Evolutionary conservation across 139 green algal genomes (phyloP).

Genomic region (Auxenochlorella protothecoides): DNA sequence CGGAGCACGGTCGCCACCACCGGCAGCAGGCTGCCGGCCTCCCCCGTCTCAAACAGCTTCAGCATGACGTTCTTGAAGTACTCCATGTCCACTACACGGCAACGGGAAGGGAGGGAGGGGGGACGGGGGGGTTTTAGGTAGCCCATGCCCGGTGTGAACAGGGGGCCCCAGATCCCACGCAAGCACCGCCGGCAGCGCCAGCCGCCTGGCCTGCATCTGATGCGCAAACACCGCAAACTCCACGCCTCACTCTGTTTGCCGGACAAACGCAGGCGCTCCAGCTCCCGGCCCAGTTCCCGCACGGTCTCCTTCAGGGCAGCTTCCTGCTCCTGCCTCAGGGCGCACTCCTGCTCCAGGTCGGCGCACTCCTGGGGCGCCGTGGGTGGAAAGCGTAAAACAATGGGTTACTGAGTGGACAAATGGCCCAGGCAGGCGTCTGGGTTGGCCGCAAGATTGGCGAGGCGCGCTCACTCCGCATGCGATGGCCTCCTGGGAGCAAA

Average conservation of each 20-base stretch:
- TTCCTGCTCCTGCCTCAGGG: constrained; percentile 35
- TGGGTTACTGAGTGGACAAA: too few relatives aligned
- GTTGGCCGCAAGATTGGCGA: too few relatives aligned
- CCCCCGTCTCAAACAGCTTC: constrained; percentile 46
- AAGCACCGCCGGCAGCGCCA: too few relatives aligned
- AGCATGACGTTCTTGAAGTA: constrained; percentile 53
- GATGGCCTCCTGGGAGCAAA: too few relatives aligned
- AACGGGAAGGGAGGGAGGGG: not conserved
- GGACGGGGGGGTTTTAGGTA: not conserved
- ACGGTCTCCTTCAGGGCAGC: constrained; percentile 41
- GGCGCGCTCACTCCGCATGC: too few relatives aligned
- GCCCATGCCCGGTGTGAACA: not conserved
- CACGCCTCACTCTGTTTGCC: constrained; percentile 9
- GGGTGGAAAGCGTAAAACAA: too few relatives aligned
- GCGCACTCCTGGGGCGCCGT: constrained; percentile 7
- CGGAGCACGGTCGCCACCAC: constrained; percentile 31
- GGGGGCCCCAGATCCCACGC: too few relatives aligned
- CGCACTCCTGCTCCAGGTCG: constrained; percentile 37
- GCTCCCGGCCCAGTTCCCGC: constrained; percentile 33
- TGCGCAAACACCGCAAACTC: not conserved
- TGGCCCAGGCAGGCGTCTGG: too few relatives aligned
- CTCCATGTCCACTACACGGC: constrained; percentile 30
- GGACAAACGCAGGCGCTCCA: constrained; percentile 22
- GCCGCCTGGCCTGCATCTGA: too few relatives aligned
- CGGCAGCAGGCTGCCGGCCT: constrained; percentile 33